Base-by-base conservation (phyloP, 805 yeast species). In the Yueomyces sinensis region DNA sequence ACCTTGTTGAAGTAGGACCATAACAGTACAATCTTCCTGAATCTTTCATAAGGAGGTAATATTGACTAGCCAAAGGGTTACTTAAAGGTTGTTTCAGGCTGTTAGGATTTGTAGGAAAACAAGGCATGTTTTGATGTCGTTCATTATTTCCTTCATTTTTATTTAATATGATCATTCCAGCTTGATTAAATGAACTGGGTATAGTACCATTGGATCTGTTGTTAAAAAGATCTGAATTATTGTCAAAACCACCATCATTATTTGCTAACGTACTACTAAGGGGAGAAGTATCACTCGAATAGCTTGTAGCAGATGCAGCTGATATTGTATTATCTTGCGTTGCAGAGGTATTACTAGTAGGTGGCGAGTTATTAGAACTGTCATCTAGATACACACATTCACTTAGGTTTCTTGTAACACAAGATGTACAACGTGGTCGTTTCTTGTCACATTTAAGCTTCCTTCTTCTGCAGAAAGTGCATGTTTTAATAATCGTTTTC, bases 1-100 rank as follows among this genome's bases (percentile, higher is more conserved):
- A 46, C 38, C 44, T 42, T 16, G 44, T 24, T 4, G 57, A 44
- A 1, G 62, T 57, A 5, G 59, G 52, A 0, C 62, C 62, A 41
- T 40, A 52, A n/a, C 43, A 18, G 2, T 45, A 36, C 3, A 37
- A 35, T 30, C 59, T 42, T 5, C 50, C 58, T 17, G 41, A 32
- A 6, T 42, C 29, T 33, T 52, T 46, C 4, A 30, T 17, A 33
- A 47, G 47, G 6, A 49, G 5, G 34, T 24, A 40, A 29, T 39
- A 33, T 6, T 41, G 31, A 18, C 44, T 42, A 33, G 43, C 45
- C 17, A 27, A 23, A 19, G 39, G 33, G 27, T 33, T 27, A 30
- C 32, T 28, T n/a, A n/a, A n/a, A n/a, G n/a, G n/a, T n/a, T n/a
- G n/a, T n/a, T n/a, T n/a, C n/a, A n/a, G n/a, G 4, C n/a, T 15